Evolutionary conservation across 129 eudicot species (phyloP).

Genomic region (Glebionis coronaria): DNA sequence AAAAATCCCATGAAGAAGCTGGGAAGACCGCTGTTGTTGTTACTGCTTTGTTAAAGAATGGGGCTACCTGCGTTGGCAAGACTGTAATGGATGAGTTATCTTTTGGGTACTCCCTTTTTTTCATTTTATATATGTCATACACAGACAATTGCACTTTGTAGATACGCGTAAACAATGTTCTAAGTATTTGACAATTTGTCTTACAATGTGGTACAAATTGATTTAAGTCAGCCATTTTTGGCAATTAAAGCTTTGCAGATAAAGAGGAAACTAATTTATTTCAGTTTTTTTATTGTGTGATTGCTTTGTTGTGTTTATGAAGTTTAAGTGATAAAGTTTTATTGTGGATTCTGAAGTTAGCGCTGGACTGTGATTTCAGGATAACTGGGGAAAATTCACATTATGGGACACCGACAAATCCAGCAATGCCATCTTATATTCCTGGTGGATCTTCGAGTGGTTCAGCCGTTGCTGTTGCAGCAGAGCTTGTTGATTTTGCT

Average conservation of each 20-base stretch:
- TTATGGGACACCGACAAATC: conserved; percentile 86
- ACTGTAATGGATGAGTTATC: conserved; percentile 78
- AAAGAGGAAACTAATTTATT: neutral
- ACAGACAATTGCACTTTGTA: neutral
- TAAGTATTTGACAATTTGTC: too few relatives aligned
- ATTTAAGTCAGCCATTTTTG: too few relatives aligned
- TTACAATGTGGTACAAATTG: too few relatives aligned
- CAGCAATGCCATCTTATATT: conserved; percentile 58
- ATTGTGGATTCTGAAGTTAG: conserved; percentile 25
- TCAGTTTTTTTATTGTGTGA: neutral
- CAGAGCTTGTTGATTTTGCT: conserved; percentile 81
- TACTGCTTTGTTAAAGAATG: conserved; percentile 62
- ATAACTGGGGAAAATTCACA: conserved; percentile 77
- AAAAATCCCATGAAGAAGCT: conserved; percentile 70
- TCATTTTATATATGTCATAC: neutral
- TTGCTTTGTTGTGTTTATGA: neutral
- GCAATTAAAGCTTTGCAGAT: neutral
- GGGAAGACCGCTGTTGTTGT: conserved; percentile 77
- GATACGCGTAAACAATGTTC: neutral
- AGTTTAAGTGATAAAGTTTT: neutral
- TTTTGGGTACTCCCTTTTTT: conserved; percentile 50
- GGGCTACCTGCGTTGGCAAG: conserved; percentile 84
- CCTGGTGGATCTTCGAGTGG: conserved; percentile 98
- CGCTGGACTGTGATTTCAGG: conserved; percentile 45
- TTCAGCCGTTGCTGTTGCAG: conserved; percentile 88